A percentile compares a stretch with the other conserved stretches of the same genome.
Evolutionary conservation across 371 early-diverging fungal species (phyloP).

Genomic region (Rhizopus arrhizus): DNA sequence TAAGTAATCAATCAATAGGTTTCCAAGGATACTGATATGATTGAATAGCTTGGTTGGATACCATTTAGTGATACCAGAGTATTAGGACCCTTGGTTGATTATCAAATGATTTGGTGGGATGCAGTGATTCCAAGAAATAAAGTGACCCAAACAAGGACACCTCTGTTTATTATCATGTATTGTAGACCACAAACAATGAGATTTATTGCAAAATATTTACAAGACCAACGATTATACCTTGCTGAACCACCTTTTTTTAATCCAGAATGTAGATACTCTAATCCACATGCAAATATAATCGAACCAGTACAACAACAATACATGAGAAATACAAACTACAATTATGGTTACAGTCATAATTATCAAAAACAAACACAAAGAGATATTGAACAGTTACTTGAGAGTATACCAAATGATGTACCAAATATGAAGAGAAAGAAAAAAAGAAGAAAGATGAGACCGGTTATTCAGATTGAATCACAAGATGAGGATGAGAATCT

Average conservation of each 20-base stretch:
- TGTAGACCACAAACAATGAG: conserved; percentile 28
- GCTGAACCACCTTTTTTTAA: conserved; percentile 45
- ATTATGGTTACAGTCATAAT: not conserved
- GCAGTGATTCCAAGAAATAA: conserved; percentile 48
- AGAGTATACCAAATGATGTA: conserved; percentile 39
- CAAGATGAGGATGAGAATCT: conserved; percentile 17
- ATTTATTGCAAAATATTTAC: conserved; percentile 22
- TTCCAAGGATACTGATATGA: not conserved
- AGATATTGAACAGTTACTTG: conserved; percentile 43
- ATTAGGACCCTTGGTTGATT: conserved; percentile 47
- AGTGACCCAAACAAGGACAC: conserved; percentile 34
- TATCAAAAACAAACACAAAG: conserved; percentile 26
- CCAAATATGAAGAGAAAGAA: conserved; percentile 13
- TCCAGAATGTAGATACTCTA: conserved; percentile 37
- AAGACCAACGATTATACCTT: conserved; percentile 16
- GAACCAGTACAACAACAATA: not conserved
- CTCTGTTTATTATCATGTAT: conserved; percentile 47
- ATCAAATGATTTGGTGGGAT: conserved; percentile 49
- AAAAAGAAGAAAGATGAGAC: not conserved
- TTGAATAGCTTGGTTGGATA: conserved; percentile 47
- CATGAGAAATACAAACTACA: not conserved
- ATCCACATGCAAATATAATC: conserved; percentile 25
- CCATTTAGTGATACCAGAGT: conserved; percentile 49
- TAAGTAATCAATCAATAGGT: conserved; percentile 12
- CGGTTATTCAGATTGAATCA: conserved; percentile 10